phyloP scores from a whole-genome alignment of 2,329 filamentous ascomycete species.

The Phialophora chinensis region DNA sequence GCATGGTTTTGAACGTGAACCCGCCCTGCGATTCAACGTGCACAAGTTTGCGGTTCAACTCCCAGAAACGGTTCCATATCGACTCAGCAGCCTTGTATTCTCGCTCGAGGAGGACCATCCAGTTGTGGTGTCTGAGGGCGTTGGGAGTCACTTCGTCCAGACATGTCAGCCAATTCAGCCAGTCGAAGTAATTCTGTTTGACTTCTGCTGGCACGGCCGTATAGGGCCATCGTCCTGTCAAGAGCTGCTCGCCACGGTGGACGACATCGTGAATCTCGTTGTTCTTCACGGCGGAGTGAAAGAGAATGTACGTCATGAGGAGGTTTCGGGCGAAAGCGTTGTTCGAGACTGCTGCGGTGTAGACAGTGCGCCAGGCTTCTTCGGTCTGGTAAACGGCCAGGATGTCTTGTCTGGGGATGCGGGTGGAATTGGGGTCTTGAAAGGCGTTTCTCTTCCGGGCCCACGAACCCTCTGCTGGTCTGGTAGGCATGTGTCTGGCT shows the following conservation, averaged over 20 bases:
- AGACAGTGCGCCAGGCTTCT: slow-evolving; percentile 4
- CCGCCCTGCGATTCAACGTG: neutral
- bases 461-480: neutral
- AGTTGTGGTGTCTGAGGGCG: slow-evolving; percentile 20
- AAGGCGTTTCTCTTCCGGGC: slow-evolving; percentile 7
- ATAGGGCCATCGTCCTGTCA: neutral
- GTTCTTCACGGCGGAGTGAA: slow-evolving; percentile 12
- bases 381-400: slow-evolving; percentile 16
- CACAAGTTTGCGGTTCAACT: neutral
- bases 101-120: slow-evolving; percentile 25
- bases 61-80: slow-evolving; percentile 18
- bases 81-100: slow-evolving; percentile 13
- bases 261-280: slow-evolving; percentile 3
- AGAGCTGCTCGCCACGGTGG: neutral
- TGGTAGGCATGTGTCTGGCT: neutral
- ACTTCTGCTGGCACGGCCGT: neutral
- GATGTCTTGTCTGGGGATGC: slow-evolving; percentile 12
- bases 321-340: slow-evolving; percentile 9
- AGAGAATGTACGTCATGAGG: slow-evolving; percentile 11
- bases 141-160: slow-evolving; percentile 8
- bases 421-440: slow-evolving; percentile 3
- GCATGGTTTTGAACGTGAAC: neutral
- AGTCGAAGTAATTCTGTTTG: slow-evolving; percentile 19
- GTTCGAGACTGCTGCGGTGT: slow-evolving; percentile 4
- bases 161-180: slow-evolving; percentile 12